Evolutionary conservation across 202 grass and related monocot genomes (phyloP), one percentile per base, ranked within the genome.

Genomic region (Panicum virgatum): DNA sequence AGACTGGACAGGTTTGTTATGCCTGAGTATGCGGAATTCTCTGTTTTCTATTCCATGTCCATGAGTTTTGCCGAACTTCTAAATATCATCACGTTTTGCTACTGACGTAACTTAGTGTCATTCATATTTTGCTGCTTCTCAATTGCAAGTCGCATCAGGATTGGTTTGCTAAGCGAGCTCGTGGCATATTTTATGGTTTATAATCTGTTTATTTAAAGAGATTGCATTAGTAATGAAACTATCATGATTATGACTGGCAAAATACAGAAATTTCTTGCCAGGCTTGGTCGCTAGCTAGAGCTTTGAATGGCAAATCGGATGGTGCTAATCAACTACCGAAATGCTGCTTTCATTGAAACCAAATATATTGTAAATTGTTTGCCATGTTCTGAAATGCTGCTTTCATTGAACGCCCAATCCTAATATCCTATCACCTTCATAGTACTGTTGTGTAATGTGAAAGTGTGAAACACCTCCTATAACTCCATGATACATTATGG

Each of bases 1-100:
- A 96, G 93, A 87, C 81, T 99, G 73, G 93, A 99, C 91, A 99
- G 90, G 96, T 99, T 84, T 38, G 71, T 87, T 83, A 79, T 75
- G 42, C 78, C 71, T 9, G 26, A 69, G 47, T 80, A 29, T 37
- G 66, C 58, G 16, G 46, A 73, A 34, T 59, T 57, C 19, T 42
- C 29, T 62, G 36, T 76, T 46, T 48, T 87, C 15, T 83, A 54
- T 23, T 84, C 45, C 25, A 81, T 74, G 48, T 48, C 25, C 29
- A 52, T 70, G 67, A 42, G 15, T 36, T 59, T 27, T 36, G 2
- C 53, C 54, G 47, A 18, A 61, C 51, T 23, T 25, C 34, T 75
- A 2, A 67, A 76, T 51, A 62, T 26, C 40, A 51, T 59, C 61
- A 67, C 38, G 2, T 71, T 48, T 71, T 46, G 3, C 14, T 70